Percentiles rank a stretch among this genome's conserved stretches.
Evolutionary conservation across 306 rosid species (phyloP).

Genomic region (Vicia faba): DNA sequence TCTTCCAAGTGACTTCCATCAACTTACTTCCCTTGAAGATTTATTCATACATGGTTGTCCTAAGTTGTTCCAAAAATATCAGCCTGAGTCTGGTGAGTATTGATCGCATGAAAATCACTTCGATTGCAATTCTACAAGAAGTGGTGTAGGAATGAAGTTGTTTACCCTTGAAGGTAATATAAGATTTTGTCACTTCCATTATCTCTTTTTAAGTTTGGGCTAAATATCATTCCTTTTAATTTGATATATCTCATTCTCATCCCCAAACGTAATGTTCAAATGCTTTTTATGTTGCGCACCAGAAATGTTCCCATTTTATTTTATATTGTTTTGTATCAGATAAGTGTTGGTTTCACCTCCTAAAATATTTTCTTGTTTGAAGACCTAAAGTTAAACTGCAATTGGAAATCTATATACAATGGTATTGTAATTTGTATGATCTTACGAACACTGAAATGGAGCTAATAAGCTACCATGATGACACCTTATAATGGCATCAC

Average conservation of each 20-base stretch:
- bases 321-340: too few relatives aligned
- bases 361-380: too few relatives aligned
- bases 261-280: too few relatives aligned
- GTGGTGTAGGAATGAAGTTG: background rate
- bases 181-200: background rate
- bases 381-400: background rate
- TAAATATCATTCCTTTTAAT: background rate
- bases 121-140: too few relatives aligned
- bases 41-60: background rate
- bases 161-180: background rate
- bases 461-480: background rate
- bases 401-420: too few relatives aligned
- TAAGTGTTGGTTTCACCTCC: background rate
- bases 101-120: background rate
- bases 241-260: background rate
- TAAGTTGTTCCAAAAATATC: background rate
- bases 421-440: too few relatives aligned
- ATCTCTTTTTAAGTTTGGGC: too few relatives aligned
- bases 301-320: too few relatives aligned
- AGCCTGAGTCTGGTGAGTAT: background rate
- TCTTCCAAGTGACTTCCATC: background rate
- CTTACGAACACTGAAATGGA: background rate
- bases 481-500: background rate
- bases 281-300: too few relatives aligned
- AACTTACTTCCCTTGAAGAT: background rate